Base-by-base conservation (phyloP, 768 basidiomycete genomes). In the Rubroboletus satanas region DNA sequence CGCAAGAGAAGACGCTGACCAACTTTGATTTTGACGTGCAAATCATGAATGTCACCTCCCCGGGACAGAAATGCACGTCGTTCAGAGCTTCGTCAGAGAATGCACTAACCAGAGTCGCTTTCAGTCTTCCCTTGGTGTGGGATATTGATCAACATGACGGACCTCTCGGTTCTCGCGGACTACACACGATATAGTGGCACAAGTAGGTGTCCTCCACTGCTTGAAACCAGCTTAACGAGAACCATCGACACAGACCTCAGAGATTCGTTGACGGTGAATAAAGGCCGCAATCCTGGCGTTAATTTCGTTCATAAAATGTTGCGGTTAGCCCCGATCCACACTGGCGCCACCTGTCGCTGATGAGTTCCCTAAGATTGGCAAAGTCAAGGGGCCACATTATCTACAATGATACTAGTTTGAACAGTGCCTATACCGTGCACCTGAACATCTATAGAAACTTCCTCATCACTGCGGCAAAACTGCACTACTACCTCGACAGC, bases 121-220 rank as follows among this genome's bases (percentile, higher is more conserved):
- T n/a, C 18, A 94, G 93, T 75, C 39, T 98, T 99, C 67, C 88
- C 93, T 2, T 99, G 94, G 89, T 99, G 97, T 73, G 97, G 95
- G 2, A 80, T 87, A 58, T 65, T 85, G 50, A 88, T 99, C 62
- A 73, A 93, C 63, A 89, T 84, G 76, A 71, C 67, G 21, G 81
- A 85, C 60, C 76, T 99, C 33, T 90, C 92, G 10, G 77, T 98
- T 26, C 79, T 85, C 10, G 83, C 80, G 2, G 94, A 98, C 66
- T 91, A 92, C 65, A 73, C 79, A 3, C 81, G 93, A 57, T 90
- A 85, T 64, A 71, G 77, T 50, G 75, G 75, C 26, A 79, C 73
- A 7, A 81, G 92, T 89, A 63, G 57, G 81, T 70, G 5, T 28
- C 31, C 26, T 37, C 26, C n/a, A 5, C 12, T 1, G 1, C 21